Percentiles rank a stretch among this genome's conserved stretches.
Conservation (phyloP, 2,329 filamentous ascomycete species). For the Atkinsonella hypoxylon region DNA sequence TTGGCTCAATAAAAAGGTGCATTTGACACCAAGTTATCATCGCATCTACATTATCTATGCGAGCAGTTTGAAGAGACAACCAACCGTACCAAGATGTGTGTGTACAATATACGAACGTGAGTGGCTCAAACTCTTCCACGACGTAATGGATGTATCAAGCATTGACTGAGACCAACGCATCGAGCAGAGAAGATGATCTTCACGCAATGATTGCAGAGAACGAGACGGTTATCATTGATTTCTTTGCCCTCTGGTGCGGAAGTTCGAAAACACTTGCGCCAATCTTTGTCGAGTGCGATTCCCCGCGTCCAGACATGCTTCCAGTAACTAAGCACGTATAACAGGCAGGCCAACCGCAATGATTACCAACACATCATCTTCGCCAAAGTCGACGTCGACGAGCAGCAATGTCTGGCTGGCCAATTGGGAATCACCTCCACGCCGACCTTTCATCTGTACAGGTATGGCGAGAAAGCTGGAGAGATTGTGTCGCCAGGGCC, state of each 20-base stretch:
- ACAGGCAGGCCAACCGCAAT: constrained; percentile 5
- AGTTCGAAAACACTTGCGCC: constrained; percentile 4
- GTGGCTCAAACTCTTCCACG: no score
- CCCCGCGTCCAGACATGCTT: neutral
- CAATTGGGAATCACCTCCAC: neutral
- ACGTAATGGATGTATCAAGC: neutral
- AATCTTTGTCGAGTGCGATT: constrained; percentile 7
- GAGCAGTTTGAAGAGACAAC: neutral
- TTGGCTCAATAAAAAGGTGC: no score
- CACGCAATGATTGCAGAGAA: neutral
- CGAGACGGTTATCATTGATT: constrained; percentile 3
- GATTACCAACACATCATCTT: constrained; percentile 1
- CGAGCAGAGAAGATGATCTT: constrained; percentile 1
- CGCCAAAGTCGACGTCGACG: constrained; percentile 5
- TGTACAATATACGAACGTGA: constrained; percentile 5
- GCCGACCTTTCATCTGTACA: constrained; percentile 3
- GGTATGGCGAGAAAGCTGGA: neutral
- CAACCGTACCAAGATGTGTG: constrained; percentile 1
- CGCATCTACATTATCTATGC: no score
- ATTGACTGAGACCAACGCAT: neutral
- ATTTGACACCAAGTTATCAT: no score
- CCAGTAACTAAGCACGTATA: neutral
- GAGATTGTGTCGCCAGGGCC: constrained; percentile 3
- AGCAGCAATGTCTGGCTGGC: neutral
- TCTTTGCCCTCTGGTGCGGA: constrained; percentile 4